Percentiles rank a stretch among this genome's conserved stretches.
phyloP scores from a whole-genome alignment of 2,329 filamentous ascomycete genomes.

The Aspergillus luchuensis region DNA sequence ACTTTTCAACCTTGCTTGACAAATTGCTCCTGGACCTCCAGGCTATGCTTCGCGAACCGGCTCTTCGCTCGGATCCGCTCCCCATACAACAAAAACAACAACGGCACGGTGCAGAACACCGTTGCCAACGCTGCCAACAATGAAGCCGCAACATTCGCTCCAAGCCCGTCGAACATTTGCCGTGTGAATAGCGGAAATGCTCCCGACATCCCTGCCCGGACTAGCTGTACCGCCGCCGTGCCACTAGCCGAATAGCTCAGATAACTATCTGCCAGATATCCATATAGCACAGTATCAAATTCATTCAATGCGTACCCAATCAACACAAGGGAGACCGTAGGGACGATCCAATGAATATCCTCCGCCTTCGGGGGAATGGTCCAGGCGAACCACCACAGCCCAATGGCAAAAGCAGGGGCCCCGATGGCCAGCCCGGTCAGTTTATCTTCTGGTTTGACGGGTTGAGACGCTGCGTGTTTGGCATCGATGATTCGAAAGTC shows the following conservation, averaged over 20 bases:
- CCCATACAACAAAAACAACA: conserved; percentile 43
- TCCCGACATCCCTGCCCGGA: conserved; percentile 44
- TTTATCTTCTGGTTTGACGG: conserved; percentile 49
- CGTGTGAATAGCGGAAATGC: conserved; percentile 45
- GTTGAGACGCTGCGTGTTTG: conserved; percentile 26
- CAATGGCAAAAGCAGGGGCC: conserved; percentile 48
- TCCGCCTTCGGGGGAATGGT: conserved; percentile 48
- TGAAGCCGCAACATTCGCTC: conserved; percentile 43
- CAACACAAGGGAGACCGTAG: conserved; percentile 44
- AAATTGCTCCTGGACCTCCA: conserved; percentile 19
- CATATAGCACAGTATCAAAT: conserved; percentile 45
- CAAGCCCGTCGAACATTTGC: conserved; percentile 45
- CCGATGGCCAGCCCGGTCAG: conserved; percentile 50
- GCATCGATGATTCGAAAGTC: conserved; percentile 38
- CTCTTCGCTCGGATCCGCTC: conserved; percentile 39
- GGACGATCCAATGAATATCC: conserved; percentile 42
- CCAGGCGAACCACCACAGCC: conserved; percentile 53
- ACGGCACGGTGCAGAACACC: conserved; percentile 42
- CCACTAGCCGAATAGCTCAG: conserved; percentile 49
- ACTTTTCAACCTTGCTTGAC: neutral
- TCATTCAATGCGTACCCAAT: conserved; percentile 54
- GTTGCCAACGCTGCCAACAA: conserved; percentile 47
- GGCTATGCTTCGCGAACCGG: conserved; percentile 40
- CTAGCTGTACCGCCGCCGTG: conserved; percentile 45
- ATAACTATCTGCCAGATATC: conserved; percentile 51